Conservation (phyloP, 2,329 filamentous ascomycete species). For the Colletotrichum cereale region DNA sequence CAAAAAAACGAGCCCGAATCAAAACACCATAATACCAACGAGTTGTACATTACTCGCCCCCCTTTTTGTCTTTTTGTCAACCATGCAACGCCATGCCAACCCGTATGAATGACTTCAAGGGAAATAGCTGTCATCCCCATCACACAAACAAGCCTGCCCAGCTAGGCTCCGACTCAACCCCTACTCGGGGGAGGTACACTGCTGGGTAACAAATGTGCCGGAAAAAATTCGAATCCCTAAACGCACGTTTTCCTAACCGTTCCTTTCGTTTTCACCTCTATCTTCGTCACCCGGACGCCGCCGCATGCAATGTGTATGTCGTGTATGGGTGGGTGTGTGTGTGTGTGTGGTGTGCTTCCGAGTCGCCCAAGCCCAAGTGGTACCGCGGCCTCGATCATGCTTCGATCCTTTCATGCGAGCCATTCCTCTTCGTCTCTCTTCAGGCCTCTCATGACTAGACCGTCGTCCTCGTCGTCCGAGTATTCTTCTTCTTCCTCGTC, state of each 20-base stretch:
- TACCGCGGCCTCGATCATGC: not conserved
- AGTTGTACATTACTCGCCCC: conserved; percentile 33
- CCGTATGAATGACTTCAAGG: conserved; percentile 26
- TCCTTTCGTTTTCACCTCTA: conserved; percentile 20
- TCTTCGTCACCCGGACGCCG: conserved; percentile 30
- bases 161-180: conserved; percentile 3
- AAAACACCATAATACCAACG: conserved; percentile 24
- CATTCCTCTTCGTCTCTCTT: conserved; percentile 71
- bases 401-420: conserved; percentile 59
- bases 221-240: conserved; percentile 9
- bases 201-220: conserved; percentile 18
- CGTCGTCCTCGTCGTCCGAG: conserved; percentile 69
- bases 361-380: conserved; percentile 20
- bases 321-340: conserved; percentile 17
- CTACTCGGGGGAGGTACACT: not conserved
- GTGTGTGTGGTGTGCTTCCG: conserved; percentile 8
- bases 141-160: conserved; percentile 25
- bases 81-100: conserved; percentile 39
- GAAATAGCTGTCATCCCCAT: conserved; percentile 29
- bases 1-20: conserved; percentile 10
- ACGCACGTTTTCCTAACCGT: conserved; percentile 27
- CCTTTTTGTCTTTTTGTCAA: conserved; percentile 33
- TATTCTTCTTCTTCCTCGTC: conserved; percentile 57
- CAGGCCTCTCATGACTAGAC: conserved; percentile 67
- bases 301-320: conserved; percentile 35